phyloP scores from a whole-genome alignment of 768 basidiomycete species.

The Mycena polygramma region DNA sequence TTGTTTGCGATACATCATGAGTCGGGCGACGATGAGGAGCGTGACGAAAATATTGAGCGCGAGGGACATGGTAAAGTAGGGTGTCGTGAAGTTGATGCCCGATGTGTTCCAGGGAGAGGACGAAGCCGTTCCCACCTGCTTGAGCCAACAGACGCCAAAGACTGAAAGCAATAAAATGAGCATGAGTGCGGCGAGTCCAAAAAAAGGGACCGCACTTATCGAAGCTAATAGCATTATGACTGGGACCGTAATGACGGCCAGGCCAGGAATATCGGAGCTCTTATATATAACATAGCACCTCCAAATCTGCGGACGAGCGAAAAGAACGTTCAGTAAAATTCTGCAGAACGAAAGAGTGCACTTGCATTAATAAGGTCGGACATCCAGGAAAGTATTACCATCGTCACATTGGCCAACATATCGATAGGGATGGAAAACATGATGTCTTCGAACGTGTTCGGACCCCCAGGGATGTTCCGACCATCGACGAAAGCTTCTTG shows the following conservation, averaged over 20 bases:
- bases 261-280: slow-evolving; percentile 11
- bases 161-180: slow-evolving; percentile 14
- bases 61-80: slow-evolving; percentile 37
- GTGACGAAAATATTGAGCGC: slow-evolving; percentile 39
- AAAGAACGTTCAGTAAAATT: not conserved
- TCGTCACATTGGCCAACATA: slow-evolving; percentile 36
- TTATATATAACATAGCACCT: slow-evolving; percentile 37
- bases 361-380: slow-evolving; percentile 40
- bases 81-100: slow-evolving; percentile 35
- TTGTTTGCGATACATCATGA: slow-evolving; percentile 33
- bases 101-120: slow-evolving; percentile 23
- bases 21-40: slow-evolving; percentile 34
- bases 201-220: not conserved
- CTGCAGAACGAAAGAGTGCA: not conserved
- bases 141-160: slow-evolving; percentile 32
- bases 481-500: slow-evolving; percentile 48
- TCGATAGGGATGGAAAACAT: slow-evolving; percentile 39
- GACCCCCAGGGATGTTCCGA: slow-evolving; percentile 49
- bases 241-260: slow-evolving; percentile 12
- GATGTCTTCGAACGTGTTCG: slow-evolving; percentile 40
- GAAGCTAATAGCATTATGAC: slow-evolving; percentile 3
- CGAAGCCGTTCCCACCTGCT: slow-evolving; percentile 31
- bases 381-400: slow-evolving; percentile 38
- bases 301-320: slow-evolving; percentile 29
- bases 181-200: not conserved